Conservation (phyloP, 306 rosid genomes). For the Cercis canadensis region DNA sequence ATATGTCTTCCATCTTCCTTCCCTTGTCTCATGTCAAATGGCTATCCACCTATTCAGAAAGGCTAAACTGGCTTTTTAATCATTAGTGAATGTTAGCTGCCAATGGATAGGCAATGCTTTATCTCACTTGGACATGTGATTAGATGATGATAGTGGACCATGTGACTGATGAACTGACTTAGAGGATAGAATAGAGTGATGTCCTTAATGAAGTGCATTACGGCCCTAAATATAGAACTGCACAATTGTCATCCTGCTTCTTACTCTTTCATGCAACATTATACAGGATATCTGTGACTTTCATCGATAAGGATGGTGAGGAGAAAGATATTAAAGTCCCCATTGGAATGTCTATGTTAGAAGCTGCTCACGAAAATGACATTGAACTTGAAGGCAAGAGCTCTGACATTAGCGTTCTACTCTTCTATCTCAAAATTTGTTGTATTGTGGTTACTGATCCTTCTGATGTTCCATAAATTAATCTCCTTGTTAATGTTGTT, state of each 20-base stretch:
- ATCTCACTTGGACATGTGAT: neutral
- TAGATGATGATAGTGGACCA: constrained; percentile 8
- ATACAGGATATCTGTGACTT: constrained; percentile 92
- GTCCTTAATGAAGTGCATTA: constrained; percentile 21
- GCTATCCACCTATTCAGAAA: constrained; percentile 1
- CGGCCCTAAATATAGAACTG: constrained; percentile 10
- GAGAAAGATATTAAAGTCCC: constrained; percentile 80
- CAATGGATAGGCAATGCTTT: too few species aligned
- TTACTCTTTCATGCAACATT: constrained; percentile 31
- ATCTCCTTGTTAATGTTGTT: constrained; percentile 41
- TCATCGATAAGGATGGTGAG: constrained; percentile 87
- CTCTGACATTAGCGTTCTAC: constrained; percentile 29
- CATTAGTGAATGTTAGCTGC: too few species aligned
- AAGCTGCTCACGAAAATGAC: constrained; percentile 96
- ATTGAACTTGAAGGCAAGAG: constrained; percentile 91
- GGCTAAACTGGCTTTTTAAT: neutral
- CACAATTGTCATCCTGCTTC: constrained; percentile 24
- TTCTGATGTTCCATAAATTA: constrained; percentile 15
- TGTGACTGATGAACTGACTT: neutral
- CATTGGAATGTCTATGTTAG: constrained; percentile 89
- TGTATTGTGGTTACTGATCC: neutral
- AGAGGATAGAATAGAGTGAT: constrained; percentile 6
- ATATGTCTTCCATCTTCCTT: constrained; percentile 5
- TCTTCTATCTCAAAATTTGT: constrained; percentile 10
- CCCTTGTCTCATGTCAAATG: neutral